phyloP scores from a whole-genome alignment of 495 filamentous ascomycete species.

The Melanomma pulvis-pyrius region DNA sequence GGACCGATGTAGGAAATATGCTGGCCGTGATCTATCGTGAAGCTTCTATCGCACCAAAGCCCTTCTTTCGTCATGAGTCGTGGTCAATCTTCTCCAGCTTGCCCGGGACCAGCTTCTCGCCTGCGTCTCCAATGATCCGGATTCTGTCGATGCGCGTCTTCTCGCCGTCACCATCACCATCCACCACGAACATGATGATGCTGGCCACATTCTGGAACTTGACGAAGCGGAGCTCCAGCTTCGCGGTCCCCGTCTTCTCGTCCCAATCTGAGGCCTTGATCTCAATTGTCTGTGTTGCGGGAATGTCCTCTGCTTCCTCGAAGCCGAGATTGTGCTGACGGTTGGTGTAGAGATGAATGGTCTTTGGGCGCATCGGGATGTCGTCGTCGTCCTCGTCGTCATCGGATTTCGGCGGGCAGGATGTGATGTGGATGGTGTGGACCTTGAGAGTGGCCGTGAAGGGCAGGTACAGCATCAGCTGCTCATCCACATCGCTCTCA shows the following conservation, averaged over 20 bases:
- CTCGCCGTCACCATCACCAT: slow-evolving; percentile 83
- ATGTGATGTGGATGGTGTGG: slow-evolving; percentile 88
- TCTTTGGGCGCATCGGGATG: slow-evolving; percentile 81
- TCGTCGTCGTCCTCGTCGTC: slow-evolving; percentile 60
- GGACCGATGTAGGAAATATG: not conserved
- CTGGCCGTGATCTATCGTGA: not conserved
- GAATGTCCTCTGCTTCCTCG: slow-evolving; percentile 88
- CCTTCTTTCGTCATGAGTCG: slow-evolving; percentile 48
- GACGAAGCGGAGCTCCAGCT: slow-evolving; percentile 82
- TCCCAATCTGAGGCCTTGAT: slow-evolving; percentile 83
- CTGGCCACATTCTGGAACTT: slow-evolving; percentile 94
- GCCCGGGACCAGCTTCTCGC: slow-evolving; percentile 88
- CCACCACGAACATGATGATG: slow-evolving; percentile 83
- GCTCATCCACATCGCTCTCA: slow-evolving; percentile 99
- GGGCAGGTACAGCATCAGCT: slow-evolving; percentile 90
- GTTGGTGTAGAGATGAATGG: slow-evolving; percentile 82
- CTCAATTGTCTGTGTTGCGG: slow-evolving; percentile 73
- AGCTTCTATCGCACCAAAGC: not conserved
- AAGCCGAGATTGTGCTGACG: slow-evolving; percentile 86
- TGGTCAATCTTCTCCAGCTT: slow-evolving; percentile 96
- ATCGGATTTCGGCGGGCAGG: slow-evolving; percentile 60
- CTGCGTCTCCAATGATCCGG: slow-evolving; percentile 85
- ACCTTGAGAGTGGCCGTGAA: slow-evolving; percentile 89
- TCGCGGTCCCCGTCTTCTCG: slow-evolving; percentile 77
- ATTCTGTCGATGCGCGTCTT: slow-evolving; percentile 86